Evolutionary conservation across 305 asterid species (phyloP).

Genomic region (Fraxinus floribunda): DNA sequence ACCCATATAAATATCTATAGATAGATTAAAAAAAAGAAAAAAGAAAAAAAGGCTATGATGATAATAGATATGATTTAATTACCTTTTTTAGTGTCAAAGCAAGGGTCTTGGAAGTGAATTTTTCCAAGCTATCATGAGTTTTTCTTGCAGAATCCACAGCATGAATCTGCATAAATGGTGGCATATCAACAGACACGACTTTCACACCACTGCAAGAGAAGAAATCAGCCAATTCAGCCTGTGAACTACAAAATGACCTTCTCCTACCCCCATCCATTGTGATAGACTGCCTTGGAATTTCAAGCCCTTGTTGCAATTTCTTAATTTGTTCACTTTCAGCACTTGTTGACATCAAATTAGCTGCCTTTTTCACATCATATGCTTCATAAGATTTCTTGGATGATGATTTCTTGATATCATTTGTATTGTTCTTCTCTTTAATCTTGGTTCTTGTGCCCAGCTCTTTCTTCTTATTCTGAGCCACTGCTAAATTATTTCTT

Average conservation of each 20-base stretch:
- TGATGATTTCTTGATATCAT: slow-evolving; percentile 16
- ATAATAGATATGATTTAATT: neutral
- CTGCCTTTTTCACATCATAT: slow-evolving; percentile 11
- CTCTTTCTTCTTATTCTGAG: slow-evolving; percentile 22
- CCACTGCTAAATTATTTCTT: slow-evolving; percentile 21
- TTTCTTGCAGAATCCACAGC: slow-evolving; percentile 49
- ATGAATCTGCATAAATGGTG: slow-evolving; percentile 58
- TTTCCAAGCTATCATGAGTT: slow-evolving; percentile 46
- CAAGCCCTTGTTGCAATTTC: slow-evolving; percentile 29
- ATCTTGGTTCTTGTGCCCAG: slow-evolving; percentile 36
- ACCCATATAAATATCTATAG: too few species aligned
- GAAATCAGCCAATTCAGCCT: slow-evolving; percentile 63
- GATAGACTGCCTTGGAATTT: slow-evolving; percentile 13
- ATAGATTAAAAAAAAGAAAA: neutral
- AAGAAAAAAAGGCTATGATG: neutral
- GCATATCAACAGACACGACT: slow-evolving; percentile 52
- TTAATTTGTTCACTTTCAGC: slow-evolving; percentile 25
- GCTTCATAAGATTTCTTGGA: slow-evolving; percentile 34
- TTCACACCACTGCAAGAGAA: slow-evolving; percentile 53
- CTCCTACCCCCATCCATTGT: slow-evolving; percentile 45
- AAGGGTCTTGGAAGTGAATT: slow-evolving; percentile 51
- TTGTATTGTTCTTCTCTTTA: slow-evolving; percentile 20
- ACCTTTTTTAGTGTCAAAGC: slow-evolving; percentile 52
- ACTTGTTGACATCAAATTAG: slow-evolving; percentile 28
- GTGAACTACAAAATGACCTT: slow-evolving; percentile 65